Evolutionary conservation across 2,329 filamentous ascomycete species (phyloP).

Genomic region (Penicillium sp.): DNA sequence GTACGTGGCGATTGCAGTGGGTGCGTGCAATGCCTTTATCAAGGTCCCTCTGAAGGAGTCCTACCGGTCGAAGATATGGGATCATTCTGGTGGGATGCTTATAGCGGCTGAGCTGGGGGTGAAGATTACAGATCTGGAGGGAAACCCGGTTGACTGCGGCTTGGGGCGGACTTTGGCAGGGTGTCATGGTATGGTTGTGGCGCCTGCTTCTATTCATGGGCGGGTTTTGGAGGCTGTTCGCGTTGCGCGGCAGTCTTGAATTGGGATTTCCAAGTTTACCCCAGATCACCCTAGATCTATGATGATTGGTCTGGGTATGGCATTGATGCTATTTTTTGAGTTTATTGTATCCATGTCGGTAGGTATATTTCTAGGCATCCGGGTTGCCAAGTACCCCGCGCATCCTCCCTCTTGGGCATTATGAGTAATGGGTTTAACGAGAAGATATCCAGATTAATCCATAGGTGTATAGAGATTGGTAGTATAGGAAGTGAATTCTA

Average conservation of each 20-base stretch:
- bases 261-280: not conserved
- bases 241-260: conserved; percentile 14
- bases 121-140: conserved; percentile 48
- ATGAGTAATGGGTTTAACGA: too few relatives aligned
- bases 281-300: not conserved
- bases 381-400: not conserved
- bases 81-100: conserved; percentile 52
- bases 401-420: not conserved
- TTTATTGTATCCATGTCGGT: not conserved
- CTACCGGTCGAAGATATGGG: conserved; percentile 51
- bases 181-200: conserved; percentile 42
- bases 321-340: not conserved
- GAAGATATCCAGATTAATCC: too few relatives aligned
- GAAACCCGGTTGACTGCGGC: conserved; percentile 47
- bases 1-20: conserved; percentile 49
- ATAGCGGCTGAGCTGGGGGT: conserved; percentile 50
- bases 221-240: conserved; percentile 30
- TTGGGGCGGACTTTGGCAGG: conserved; percentile 37
- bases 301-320: not conserved
- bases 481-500: not conserved
- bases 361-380: not conserved
- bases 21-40: conserved; percentile 46
- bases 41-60: conserved; percentile 43
- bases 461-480: not conserved
- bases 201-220: conserved; percentile 35